Evolutionary conservation across 2,329 filamentous ascomycete species (phyloP), one percentile per base, ranked within the genome.

Genomic region (Sclerotinia sclerotiorum): DNA sequence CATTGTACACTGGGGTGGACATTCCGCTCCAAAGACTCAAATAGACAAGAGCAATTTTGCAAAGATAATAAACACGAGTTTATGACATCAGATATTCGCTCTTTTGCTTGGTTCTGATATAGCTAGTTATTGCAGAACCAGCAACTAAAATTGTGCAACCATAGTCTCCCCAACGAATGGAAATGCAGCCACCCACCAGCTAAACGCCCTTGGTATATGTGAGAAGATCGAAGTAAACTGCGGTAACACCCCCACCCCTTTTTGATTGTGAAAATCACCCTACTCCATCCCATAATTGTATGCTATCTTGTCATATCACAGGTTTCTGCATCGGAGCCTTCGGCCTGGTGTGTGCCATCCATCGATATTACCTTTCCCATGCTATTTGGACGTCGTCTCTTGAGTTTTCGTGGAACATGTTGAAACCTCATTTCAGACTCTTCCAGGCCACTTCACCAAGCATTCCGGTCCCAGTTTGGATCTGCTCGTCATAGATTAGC

Each of bases 381-480:
- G 52, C 71, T 74, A 64, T 55, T 69, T 46, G 73, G 75, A 69
- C 73, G 78, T 69, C 77, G 79, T 75, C 84, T 84, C 71, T 77
- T 80, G 67, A 83, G 78, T 74, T 82, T 84, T 69, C 81, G 78
- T 65, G 80, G 78, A 68, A 68, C 42, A 46, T 73, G 74, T 65
- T 78, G 78, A 67, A 70, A 56, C 27, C 72, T 74, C 48, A 58
- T 54, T 54, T 69, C 52, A 17, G 5, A 4, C 65, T 72, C 67
- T 60, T 58, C 68, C 68, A 42, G 6, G 55, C 35, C 35, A 48
- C 70, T 74, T 88, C 84, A 95, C 92, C 92, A 95, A 55, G 91
- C 90, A 81, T 94, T 94, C 71, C 91, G 88, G 82, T 97, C 93
- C 93, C 93, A 97, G 81, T 92, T 93, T 27, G 90, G 90, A 80